Evolutionary conservation across 2,329 filamentous ascomycete genomes (phyloP).

Genomic region (Hysterium pulicare): DNA sequence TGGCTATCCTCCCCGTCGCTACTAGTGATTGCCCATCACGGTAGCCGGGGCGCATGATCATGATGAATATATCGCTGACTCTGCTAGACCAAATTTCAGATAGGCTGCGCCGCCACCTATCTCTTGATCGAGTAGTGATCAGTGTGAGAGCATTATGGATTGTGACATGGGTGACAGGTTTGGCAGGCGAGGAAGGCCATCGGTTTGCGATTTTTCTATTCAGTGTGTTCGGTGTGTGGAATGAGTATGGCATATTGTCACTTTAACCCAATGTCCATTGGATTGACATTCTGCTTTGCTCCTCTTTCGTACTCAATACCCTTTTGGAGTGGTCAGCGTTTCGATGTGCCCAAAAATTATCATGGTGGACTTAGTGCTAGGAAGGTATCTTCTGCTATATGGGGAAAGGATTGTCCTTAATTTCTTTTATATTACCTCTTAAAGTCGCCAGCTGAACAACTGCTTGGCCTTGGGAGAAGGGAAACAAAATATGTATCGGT

Average conservation of each 20-base stretch:
- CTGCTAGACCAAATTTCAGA: neutral
- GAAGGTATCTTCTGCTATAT: too few species aligned
- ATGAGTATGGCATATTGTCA: neutral
- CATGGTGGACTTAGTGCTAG: too few species aligned
- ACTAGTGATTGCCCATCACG: slow-evolving; percentile 23
- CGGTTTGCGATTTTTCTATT: too few species aligned
- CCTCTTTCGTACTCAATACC: neutral
- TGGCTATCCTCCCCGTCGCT: slow-evolving; percentile 44
- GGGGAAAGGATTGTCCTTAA: too few species aligned
- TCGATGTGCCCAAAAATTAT: too few species aligned
- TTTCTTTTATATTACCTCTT: too few species aligned
- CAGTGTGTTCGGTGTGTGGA: neutral
- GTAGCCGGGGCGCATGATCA: too few species aligned
- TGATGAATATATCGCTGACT: too few species aligned
- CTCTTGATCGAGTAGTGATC: neutral
- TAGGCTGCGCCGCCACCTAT: neutral
- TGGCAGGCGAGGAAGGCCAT: neutral
- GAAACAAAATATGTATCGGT: too few species aligned
- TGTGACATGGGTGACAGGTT: neutral
- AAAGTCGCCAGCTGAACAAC: too few species aligned
- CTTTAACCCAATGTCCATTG: neutral
- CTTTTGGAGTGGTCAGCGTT: neutral
- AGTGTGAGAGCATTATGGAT: neutral
- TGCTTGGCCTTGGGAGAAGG: too few species aligned
- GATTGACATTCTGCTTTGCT: neutral